phyloP scores from a whole-genome alignment of 805 yeast genomes.

The Yamadazyma kitorensis region DNA sequence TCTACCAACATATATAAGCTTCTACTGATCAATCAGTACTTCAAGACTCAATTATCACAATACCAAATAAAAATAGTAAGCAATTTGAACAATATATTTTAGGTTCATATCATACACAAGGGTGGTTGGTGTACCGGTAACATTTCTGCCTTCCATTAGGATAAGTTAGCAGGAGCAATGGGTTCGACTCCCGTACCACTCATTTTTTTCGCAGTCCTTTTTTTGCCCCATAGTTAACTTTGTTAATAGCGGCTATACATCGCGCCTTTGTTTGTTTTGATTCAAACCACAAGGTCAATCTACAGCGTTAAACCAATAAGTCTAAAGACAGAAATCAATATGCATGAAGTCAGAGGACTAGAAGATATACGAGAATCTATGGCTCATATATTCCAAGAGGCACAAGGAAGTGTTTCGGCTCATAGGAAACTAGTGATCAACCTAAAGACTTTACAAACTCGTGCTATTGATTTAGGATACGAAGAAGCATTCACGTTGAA shows the following conservation, averaged over 20 bases:
- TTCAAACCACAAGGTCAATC: background rate
- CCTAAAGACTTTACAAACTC: constrained; percentile 54
- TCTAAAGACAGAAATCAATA: too few species aligned
- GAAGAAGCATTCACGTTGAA: constrained; percentile 58
- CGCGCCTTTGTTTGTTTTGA: constrained; percentile 2
- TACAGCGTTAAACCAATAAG: too few species aligned
- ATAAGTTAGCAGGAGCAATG: constrained; percentile 91
- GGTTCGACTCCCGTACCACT: constrained; percentile 93
- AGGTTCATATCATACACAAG: too few species aligned
- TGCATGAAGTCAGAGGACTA: too few species aligned
- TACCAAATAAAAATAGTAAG: too few species aligned
- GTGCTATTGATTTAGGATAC: constrained; percentile 49
- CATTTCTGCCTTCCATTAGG: constrained; percentile 93
- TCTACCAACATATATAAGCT: too few species aligned
- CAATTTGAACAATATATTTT: too few species aligned
- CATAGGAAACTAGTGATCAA: constrained; percentile 73
- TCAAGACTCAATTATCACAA: too few species aligned
- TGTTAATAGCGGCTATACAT: background rate
- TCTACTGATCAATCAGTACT: too few species aligned
- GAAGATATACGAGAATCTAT: constrained; percentile 39
- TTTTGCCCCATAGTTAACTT: background rate
- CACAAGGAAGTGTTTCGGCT: constrained; percentile 69
- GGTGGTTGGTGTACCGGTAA: constrained; percentile 92
- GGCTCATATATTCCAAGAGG: constrained; percentile 74
- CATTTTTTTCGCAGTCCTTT: constrained; percentile 33